phyloP scores from a whole-genome alignment of 768 basidiomycete genomes.

The Zangia roseola region DNA sequence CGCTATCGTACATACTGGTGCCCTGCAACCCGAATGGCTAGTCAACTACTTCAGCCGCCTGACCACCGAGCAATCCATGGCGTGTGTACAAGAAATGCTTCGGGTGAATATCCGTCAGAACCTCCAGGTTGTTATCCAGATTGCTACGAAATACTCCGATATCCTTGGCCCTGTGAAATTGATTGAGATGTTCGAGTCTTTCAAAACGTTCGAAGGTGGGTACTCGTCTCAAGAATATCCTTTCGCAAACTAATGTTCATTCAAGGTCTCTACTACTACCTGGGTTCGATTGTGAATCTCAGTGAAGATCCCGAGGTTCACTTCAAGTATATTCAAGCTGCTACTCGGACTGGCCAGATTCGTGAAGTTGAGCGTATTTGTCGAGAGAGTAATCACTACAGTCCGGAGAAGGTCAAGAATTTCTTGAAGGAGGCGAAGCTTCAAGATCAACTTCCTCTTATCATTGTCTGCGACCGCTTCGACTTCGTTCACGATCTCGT shows the following conservation, averaged over 20 bases:
- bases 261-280: constrained; percentile 92
- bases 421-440: constrained; percentile 99
- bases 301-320: constrained; percentile 96
- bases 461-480: constrained; percentile 99
- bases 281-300: constrained; percentile 96
- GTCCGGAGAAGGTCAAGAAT: constrained; percentile 99
- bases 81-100: constrained; percentile 96
- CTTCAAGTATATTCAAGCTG: constrained; percentile 99
- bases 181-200: constrained; percentile 97
- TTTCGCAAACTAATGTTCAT: not conserved
- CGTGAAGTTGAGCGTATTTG: constrained; percentile 99
- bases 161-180: constrained; percentile 95
- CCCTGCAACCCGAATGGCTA: constrained; percentile 92
- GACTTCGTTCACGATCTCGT: constrained; percentile 99
- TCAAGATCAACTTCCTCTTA: constrained; percentile 93
- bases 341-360: constrained; percentile 96
- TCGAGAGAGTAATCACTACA: constrained; percentile 95
- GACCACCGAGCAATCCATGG: constrained; percentile 96
- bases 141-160: constrained; percentile 98
- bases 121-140: constrained; percentile 92
- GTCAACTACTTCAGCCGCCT: constrained; percentile 95
- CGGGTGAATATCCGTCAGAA: constrained; percentile 97
- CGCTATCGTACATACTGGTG: constrained; percentile 88
- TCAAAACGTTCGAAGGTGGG: constrained; percentile 93
- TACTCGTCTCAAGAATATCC: not conserved